phyloP scores from a whole-genome alignment of 192 early-diverging fungal species.

The Phycomyces nitens region DNA sequence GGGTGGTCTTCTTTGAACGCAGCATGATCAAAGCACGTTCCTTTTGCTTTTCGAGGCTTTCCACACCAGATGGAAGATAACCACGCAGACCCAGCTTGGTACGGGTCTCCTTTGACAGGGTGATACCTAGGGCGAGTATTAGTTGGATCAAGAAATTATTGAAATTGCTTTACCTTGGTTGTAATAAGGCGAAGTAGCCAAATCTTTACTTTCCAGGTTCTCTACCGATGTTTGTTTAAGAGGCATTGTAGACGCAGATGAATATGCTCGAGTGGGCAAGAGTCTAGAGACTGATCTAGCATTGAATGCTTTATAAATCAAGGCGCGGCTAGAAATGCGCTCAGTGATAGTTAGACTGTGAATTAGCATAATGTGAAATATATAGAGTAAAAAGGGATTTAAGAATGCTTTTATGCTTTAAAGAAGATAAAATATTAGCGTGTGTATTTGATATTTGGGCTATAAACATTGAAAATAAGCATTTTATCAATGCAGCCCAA shows the following conservation, averaged over 20 bases:
- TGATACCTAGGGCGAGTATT: constrained; percentile 51
- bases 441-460: too few relatives aligned
- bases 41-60: constrained; percentile 71
- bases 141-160: neutral
- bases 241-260: neutral
- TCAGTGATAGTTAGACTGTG: too few relatives aligned
- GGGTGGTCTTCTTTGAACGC: constrained; percentile 56
- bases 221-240: constrained; percentile 1
- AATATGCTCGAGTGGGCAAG: neutral
- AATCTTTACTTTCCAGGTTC: neutral
- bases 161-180: constrained; percentile 3
- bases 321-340: too few relatives aligned
- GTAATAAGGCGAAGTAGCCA: constrained; percentile 10
- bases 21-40: constrained; percentile 71
- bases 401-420: too few relatives aligned
- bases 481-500: too few relatives aligned
- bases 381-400: too few relatives aligned
- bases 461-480: too few relatives aligned
- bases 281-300: too few relatives aligned
- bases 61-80: constrained; percentile 69
- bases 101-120: constrained; percentile 46
- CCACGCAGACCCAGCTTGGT: constrained; percentile 62
- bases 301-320: too few relatives aligned
- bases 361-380: too few relatives aligned
- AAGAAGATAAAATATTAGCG: too few relatives aligned